A percentile compares a stretch with the other conserved stretches of the same genome.
These are phyloP conservation scores for Neonectria magnoliae DNA, from an alignment of 2,329 filamentous ascomycete genomes.

Conservation along the genomic window DNA sequence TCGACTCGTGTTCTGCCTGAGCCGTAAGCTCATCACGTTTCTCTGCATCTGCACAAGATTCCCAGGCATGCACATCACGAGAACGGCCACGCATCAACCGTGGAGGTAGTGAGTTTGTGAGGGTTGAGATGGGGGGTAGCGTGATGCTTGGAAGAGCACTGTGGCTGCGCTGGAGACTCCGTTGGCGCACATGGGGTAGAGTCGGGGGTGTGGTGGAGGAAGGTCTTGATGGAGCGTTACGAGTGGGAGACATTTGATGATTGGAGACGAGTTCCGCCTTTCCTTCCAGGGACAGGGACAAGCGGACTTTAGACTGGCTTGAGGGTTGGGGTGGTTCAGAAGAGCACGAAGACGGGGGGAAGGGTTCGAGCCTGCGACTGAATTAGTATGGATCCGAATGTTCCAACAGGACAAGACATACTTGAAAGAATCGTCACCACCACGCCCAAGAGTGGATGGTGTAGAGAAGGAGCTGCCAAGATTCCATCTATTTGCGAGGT, in stretches of 20 bases:
- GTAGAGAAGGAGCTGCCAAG: slow-evolving; percentile 61
- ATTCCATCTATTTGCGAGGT: slow-evolving; percentile 68
- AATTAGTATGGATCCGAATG: slow-evolving; percentile 18
- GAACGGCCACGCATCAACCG: slow-evolving; percentile 76
- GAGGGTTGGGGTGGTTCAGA: slow-evolving; percentile 51
- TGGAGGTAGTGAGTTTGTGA: slow-evolving; percentile 64
- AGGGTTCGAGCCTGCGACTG: slow-evolving; percentile 53
- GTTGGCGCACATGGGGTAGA: slow-evolving; percentile 58
- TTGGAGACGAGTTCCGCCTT: slow-evolving; percentile 86
- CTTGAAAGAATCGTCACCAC: slow-evolving; percentile 57
- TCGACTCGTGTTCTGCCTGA: slow-evolving; percentile 83
- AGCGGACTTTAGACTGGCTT: slow-evolving; percentile 68
- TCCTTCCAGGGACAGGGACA: slow-evolving; percentile 87
- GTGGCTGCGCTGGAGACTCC: slow-evolving; percentile 74
- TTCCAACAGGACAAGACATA: slow-evolving; percentile 43
- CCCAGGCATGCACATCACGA: slow-evolving; percentile 89
- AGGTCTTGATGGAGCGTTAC: slow-evolving; percentile 58
- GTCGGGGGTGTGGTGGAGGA: slow-evolving; percentile 56
- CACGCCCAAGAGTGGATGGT: slow-evolving; percentile 53
- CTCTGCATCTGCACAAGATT: slow-evolving; percentile 87
- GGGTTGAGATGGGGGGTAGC: slow-evolving; percentile 64
- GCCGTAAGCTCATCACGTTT: slow-evolving; percentile 79
- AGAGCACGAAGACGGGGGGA: slow-evolving; percentile 55
- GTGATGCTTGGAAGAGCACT: slow-evolving; percentile 72
- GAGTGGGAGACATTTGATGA: slow-evolving; percentile 73